These are phyloP conservation scores for Alternaria sp. DNA, from an alignment of 2,329 filamentous ascomycete genomes.

Conservation along the genomic window DNA sequence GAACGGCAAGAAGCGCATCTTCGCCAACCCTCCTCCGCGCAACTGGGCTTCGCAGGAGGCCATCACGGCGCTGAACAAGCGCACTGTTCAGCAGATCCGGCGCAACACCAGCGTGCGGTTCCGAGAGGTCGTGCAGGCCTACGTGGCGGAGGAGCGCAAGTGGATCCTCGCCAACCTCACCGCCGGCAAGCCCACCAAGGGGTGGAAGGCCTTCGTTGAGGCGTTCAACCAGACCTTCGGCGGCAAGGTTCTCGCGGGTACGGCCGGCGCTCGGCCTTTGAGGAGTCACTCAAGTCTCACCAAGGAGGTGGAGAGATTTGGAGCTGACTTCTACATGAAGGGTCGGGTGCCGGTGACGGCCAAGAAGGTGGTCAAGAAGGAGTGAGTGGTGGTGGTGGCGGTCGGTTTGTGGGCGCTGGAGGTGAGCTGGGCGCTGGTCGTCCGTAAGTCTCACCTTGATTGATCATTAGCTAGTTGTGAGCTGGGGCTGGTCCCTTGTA, in stretches of 20 bases:
- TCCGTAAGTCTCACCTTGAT: not conserved
- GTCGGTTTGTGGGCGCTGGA: not conserved
- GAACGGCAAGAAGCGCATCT: slow-evolving; percentile 27
- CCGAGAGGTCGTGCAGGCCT: slow-evolving; percentile 29
- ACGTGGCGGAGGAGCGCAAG: slow-evolving; percentile 26
- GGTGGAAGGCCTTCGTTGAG: slow-evolving; percentile 33
- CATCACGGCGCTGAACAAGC: slow-evolving; percentile 38
- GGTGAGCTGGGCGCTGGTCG: not conserved
- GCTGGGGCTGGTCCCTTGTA: not conserved
- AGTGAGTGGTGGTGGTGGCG: not conserved
- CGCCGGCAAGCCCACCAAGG: slow-evolving; percentile 25
- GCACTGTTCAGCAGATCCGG: slow-evolving; percentile 39
- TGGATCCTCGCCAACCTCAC: slow-evolving; percentile 33
- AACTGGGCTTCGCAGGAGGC: slow-evolving; percentile 36
- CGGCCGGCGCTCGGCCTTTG: slow-evolving; percentile 11
- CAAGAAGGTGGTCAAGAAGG: slow-evolving; percentile 11
- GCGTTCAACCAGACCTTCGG: slow-evolving; percentile 33
- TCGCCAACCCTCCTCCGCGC: slow-evolving; percentile 34
- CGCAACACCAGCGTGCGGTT: slow-evolving; percentile 36
- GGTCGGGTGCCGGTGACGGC: slow-evolving; percentile 26
- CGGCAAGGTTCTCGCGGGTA: slow-evolving; percentile 17
- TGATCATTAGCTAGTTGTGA: not conserved
- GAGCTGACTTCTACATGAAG: slow-evolving; percentile 26
- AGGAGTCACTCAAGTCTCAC: slow-evolving; percentile 31
- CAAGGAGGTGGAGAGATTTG: slow-evolving; percentile 40